Conservation (phyloP, 495 filamentous ascomycete genomes). For the Talaromyces proteolyticus region DNA sequence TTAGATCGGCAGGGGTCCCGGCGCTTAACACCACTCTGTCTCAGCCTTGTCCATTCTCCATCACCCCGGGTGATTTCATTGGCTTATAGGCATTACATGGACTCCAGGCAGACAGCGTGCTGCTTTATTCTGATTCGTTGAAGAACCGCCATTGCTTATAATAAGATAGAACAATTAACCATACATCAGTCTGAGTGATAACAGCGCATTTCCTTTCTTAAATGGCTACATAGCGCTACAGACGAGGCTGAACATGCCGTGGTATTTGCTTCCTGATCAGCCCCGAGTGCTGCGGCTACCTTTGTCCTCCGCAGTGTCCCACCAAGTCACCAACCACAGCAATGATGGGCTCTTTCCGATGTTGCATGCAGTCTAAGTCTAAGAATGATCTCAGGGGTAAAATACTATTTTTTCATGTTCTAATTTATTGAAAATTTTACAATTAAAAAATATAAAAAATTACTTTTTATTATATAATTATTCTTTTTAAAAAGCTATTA, state of each 20-base stretch:
- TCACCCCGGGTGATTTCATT: background rate
- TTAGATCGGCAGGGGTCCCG: background rate
- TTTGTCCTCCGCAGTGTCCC: too few relatives aligned
- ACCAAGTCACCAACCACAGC: too few relatives aligned
- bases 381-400: too few relatives aligned
- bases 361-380: too few relatives aligned
- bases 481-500: too few relatives aligned
- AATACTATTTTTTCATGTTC: too few relatives aligned
- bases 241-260: background rate
- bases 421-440: too few relatives aligned
- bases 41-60: background rate
- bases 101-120: background rate
- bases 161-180: background rate
- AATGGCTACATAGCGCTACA: background rate
- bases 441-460: too few relatives aligned
- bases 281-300: background rate
- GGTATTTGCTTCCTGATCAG: background rate
- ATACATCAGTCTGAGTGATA: background rate
- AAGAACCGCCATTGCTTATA: background rate
- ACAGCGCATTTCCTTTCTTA: background rate
- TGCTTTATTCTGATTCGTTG: background rate
- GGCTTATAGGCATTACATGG: background rate
- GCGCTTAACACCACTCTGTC: background rate
- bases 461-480: too few relatives aligned
- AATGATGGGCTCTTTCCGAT: too few relatives aligned